Conservation (phyloP, 2,329 filamentous ascomycete genomes). For the Alternaria ventricosa region DNA sequence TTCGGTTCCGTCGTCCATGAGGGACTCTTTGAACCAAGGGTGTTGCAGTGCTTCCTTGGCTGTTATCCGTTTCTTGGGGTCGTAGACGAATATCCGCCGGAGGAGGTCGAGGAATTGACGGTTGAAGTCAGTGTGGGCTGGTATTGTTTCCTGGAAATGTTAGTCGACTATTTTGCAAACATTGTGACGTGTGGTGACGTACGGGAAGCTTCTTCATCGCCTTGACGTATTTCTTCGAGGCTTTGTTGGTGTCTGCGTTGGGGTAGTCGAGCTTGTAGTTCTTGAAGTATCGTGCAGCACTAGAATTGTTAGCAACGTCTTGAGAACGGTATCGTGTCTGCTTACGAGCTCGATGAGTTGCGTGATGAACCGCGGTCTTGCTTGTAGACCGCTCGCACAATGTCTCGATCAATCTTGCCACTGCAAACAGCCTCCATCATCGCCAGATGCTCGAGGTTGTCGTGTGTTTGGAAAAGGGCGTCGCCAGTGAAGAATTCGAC, state of each 20-base stretch:
- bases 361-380: conserved; percentile 54
- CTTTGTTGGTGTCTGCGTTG: conserved; percentile 66
- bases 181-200: conserved; percentile 34
- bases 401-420: conserved; percentile 60
- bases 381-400: conserved; percentile 61
- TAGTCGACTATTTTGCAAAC: background rate
- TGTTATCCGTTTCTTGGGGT: conserved; percentile 69
- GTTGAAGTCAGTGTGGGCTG: conserved; percentile 65
- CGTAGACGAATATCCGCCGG: conserved; percentile 69
- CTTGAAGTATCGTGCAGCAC: conserved; percentile 59
- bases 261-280: conserved; percentile 67
- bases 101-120: conserved; percentile 68
- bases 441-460: conserved; percentile 71
- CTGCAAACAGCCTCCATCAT: conserved; percentile 73
- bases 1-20: conserved; percentile 71
- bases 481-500: conserved; percentile 74
- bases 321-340: background rate
- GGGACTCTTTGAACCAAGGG: conserved; percentile 69
- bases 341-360: conserved; percentile 65
- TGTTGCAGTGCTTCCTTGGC: conserved; percentile 70
- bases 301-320: conserved; percentile 37
- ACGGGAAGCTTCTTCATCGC: conserved; percentile 70
- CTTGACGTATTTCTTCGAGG: conserved; percentile 70
- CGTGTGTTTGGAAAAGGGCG: conserved; percentile 72
- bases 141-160: conserved; percentile 65